These are phyloP conservation scores for Annona squamosa DNA, from an alignment of 164 flowering plant species.

Conservation along the genomic window DNA sequence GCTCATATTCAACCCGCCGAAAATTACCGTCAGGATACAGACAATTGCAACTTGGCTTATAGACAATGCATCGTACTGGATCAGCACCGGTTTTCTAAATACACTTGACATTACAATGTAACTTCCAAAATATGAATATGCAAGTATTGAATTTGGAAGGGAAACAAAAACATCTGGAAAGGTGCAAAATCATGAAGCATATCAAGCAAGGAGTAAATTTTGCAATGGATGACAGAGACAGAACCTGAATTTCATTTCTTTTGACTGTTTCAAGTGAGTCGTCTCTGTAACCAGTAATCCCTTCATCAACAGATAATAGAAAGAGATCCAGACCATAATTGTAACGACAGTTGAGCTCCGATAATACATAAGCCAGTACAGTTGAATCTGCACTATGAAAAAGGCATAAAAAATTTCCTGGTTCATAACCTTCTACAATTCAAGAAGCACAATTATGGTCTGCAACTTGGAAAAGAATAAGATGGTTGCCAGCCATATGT, in stretches of 20 bases:
- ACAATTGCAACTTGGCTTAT: too few species aligned
- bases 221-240: background rate
- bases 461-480: too few species aligned
- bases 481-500: too few species aligned
- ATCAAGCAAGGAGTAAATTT: background rate
- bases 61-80: too few species aligned
- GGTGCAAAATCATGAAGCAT: background rate
- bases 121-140: background rate
- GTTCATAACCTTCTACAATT: background rate
- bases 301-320: constrained; percentile 90
- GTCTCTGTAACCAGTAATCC: constrained; percentile 97
- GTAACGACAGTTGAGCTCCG: constrained; percentile 77
- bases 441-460: too few species aligned
- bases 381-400: constrained; percentile 68
- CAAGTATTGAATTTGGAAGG: background rate
- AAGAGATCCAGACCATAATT: constrained; percentile 89
- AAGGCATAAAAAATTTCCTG: background rate
- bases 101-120: too few species aligned
- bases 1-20: too few species aligned
- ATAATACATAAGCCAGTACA: constrained; percentile 85
- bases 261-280: constrained; percentile 98
- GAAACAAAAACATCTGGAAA: background rate
- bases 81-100: too few species aligned
- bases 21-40: too few species aligned
- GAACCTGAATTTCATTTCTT: constrained; percentile 88